A percentile compares a stretch with the other conserved stretches of the same genome.
These are phyloP conservation scores for Betula pendula DNA, from an alignment of 306 rosid genomes.

Conservation along the genomic window DNA sequence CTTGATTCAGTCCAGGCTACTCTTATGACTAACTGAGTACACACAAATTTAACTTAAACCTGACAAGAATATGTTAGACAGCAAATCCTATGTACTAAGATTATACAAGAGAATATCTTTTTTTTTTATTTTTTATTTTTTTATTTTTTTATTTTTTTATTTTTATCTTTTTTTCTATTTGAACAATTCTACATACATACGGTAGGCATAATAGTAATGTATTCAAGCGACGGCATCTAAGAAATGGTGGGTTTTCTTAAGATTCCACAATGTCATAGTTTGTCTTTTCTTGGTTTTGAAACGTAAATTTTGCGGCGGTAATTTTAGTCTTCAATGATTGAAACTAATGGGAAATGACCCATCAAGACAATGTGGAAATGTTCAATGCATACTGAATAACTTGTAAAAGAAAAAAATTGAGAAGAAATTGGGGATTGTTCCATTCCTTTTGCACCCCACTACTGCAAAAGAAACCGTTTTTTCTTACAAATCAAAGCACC, in stretches of 20 bases:
- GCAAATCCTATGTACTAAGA: slow-evolving; percentile 4
- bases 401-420: slow-evolving; percentile 18
- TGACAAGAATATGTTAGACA: slow-evolving; percentile 15
- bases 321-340: slow-evolving; percentile 25
- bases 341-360: neutral
- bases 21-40: neutral
- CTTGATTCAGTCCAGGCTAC: neutral
- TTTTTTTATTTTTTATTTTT: too few species aligned
- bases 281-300: slow-evolving; percentile 49
- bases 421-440: slow-evolving; percentile 1
- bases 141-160: too few species aligned
- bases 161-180: neutral
- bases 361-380: slow-evolving; percentile 7
- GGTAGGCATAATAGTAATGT: slow-evolving; percentile 14
- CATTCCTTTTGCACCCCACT: too few species aligned
- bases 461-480: too few species aligned
- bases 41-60: slow-evolving; percentile 8
- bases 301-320: slow-evolving; percentile 41
- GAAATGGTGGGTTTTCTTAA: slow-evolving; percentile 32
- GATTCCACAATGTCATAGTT: slow-evolving; percentile 46
- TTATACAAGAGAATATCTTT: neutral
- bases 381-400: neutral
- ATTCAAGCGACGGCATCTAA: slow-evolving; percentile 37
- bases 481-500: too few species aligned
- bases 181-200: slow-evolving; percentile 6